phyloP scores from a whole-genome alignment of 768 basidiomycete species.

The Mycena olivaceomarginata region DNA sequence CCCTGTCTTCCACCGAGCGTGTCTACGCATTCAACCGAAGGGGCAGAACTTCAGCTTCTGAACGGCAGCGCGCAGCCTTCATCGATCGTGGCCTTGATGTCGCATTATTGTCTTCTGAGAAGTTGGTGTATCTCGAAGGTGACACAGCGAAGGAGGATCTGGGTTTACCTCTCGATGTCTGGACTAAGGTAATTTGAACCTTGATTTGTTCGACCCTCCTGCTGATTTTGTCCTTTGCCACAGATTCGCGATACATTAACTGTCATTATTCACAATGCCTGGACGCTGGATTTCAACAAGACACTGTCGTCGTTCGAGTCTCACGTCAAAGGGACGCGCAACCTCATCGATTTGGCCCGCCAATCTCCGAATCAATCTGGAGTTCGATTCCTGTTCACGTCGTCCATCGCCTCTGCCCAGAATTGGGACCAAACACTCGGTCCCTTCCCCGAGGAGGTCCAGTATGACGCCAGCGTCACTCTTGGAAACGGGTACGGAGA shows the following conservation, averaged over 20 bases:
- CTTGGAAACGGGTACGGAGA: constrained; percentile 56
- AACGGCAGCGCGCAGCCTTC: too few relatives aligned
- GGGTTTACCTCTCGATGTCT: constrained; percentile 50
- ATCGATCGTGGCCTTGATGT: constrained; percentile 51
- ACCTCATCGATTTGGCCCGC: constrained; percentile 52
- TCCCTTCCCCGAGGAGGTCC: constrained; percentile 57
- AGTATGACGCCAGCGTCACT: constrained; percentile 49
- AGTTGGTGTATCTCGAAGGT: constrained; percentile 61
- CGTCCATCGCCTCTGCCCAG: constrained; percentile 32
- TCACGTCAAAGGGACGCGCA: constrained; percentile 61
- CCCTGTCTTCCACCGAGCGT: constrained; percentile 44
- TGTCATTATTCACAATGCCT: constrained; percentile 66
- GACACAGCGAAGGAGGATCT: constrained; percentile 53
- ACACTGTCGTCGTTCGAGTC: constrained; percentile 60
- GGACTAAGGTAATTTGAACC: constrained; percentile 52
- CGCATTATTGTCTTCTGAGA: constrained; percentile 50
- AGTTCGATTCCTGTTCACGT: too few relatives aligned
- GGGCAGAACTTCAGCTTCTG: constrained; percentile 15
- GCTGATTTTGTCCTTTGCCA: background rate
- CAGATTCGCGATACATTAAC: constrained; percentile 56
- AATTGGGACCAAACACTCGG: constrained; percentile 51
- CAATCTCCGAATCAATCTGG: constrained; percentile 1
- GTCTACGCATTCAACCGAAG: constrained; percentile 58
- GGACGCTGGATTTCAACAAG: constrained; percentile 61
- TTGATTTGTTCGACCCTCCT: background rate